Conservation (phyloP, 805 yeast genomes). For the Diddensiella transvaalensis region DNA sequence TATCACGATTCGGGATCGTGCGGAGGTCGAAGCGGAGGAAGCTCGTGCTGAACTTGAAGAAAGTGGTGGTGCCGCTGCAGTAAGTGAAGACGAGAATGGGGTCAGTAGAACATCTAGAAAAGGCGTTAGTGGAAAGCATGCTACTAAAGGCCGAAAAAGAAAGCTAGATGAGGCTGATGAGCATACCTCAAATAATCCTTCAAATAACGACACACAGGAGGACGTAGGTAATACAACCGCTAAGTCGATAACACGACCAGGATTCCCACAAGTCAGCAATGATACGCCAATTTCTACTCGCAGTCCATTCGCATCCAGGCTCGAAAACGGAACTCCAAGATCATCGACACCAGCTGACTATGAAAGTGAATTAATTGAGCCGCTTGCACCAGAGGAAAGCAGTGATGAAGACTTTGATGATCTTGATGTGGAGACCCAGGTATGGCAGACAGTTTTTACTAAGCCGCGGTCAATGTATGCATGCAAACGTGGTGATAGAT, state of each 20-base stretch:
- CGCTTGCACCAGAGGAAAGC: constrained; percentile 3
- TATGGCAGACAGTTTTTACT: constrained; percentile 83
- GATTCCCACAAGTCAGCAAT: background rate
- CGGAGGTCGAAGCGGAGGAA: constrained; percentile 40
- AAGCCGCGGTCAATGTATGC: constrained; percentile 75
- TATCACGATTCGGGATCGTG: constrained; percentile 59
- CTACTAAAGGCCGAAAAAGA: constrained; percentile 27
- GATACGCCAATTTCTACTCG: background rate
- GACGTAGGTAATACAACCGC: background rate
- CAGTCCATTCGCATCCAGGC: constrained; percentile 1
- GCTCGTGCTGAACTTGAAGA: constrained; percentile 16
- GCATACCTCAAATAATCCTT: background rate
- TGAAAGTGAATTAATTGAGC: constrained; percentile 8
- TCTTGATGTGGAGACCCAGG: constrained; percentile 67
- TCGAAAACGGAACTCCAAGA: constrained; percentile 5
- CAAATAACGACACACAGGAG: background rate
- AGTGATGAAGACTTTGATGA: constrained; percentile 21
- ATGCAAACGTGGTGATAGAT: constrained; percentile 60
- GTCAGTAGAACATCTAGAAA: constrained; percentile 28
- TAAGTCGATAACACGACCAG: background rate
- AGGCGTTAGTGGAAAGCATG: constrained; percentile 34
- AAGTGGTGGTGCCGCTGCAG: constrained; percentile 9
- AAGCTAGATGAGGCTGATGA: constrained; percentile 25
- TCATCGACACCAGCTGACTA: constrained; percentile 8
- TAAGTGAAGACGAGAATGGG: constrained; percentile 17